phyloP scores from a whole-genome alignment of 495 filamentous ascomycete species.

The Extremus antarcticus region DNA sequence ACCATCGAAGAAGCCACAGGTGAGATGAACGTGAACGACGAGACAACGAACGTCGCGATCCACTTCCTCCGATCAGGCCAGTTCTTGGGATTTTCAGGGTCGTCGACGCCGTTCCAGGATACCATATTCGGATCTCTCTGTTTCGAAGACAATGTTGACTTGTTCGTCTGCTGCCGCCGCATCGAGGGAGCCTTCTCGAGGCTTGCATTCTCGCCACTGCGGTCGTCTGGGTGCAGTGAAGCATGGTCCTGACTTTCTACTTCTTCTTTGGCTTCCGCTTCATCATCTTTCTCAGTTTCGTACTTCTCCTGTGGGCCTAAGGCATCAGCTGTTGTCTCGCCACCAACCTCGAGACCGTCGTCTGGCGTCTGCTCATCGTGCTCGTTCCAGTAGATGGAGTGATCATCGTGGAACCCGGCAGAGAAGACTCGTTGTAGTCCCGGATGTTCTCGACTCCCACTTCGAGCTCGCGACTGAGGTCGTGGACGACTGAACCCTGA shows the following conservation, averaged over 20 bases:
- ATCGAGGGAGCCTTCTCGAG: constrained; percentile 7
- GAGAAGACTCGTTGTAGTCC: constrained; percentile 11
- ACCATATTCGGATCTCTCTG: constrained; percentile 16
- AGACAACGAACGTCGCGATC: constrained; percentile 21
- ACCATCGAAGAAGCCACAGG: constrained; percentile 27
- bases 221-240: background rate
- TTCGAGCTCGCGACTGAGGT: constrained; percentile 4
- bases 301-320: background rate
- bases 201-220: background rate
- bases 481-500: constrained; percentile 1
- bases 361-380: background rate
- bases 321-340: background rate
- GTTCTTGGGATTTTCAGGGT: constrained; percentile 27
- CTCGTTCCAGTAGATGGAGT: constrained; percentile 3
- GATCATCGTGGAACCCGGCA: constrained; percentile 6
- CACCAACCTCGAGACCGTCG: background rate
- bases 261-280: constrained; percentile 4
- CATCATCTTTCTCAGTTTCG: background rate
- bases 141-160: background rate
- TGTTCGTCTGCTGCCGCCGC: constrained; percentile 7
- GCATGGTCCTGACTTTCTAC: constrained; percentile 4
- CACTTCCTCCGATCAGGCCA: constrained; percentile 21
- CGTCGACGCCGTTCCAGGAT: constrained; percentile 17
- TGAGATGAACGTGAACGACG: constrained; percentile 24
- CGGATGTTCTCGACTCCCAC: background rate